Evolutionary conservation across 129 eudicot species (phyloP).

Genomic region (Tanacetum coccineum): DNA sequence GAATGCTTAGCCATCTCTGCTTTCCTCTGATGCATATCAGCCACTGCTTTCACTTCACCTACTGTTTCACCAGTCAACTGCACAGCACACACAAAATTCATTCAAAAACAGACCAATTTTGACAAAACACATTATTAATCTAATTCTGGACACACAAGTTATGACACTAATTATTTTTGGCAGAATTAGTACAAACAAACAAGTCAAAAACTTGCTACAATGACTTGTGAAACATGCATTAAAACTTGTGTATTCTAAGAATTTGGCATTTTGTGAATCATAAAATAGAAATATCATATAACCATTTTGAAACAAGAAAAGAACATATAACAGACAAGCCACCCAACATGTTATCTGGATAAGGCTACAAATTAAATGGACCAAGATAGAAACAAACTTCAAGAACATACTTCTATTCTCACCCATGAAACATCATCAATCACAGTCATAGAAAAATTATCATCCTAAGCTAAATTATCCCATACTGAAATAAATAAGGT

Average conservation of each 20-base stretch:
- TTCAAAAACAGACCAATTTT: not conserved
- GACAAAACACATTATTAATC: slow-evolving; percentile 5
- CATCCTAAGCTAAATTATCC: too few relatives aligned
- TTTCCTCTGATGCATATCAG: slow-evolving; percentile 99
- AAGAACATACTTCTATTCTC: slow-evolving; percentile 10
- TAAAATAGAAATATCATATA: slow-evolving; percentile 34
- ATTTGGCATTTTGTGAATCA: slow-evolving; percentile 29
- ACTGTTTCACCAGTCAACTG: slow-evolving; percentile 99
- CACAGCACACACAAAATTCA: slow-evolving; percentile 17
- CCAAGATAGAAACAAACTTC: slow-evolving; percentile 33
- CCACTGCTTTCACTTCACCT: slow-evolving; percentile 99
- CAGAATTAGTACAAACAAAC: slow-evolving; percentile 9
- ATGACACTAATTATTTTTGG: not conserved
- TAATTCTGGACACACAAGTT: too few relatives aligned
- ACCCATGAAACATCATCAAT: slow-evolving; percentile 23
- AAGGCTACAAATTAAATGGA: slow-evolving; percentile 45
- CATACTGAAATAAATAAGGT: too few relatives aligned
- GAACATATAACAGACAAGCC: slow-evolving; percentile 30
- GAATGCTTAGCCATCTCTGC: slow-evolving; percentile 99
- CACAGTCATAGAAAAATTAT: slow-evolving; percentile 13
- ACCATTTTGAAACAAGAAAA: slow-evolving; percentile 25
- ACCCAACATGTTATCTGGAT: slow-evolving; percentile 38
- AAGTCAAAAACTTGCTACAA: slow-evolving; percentile 17
- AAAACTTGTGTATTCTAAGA: slow-evolving; percentile 1
- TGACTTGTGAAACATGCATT: slow-evolving; percentile 29